These are phyloP conservation scores for Hymenoscyphus scutula DNA, from an alignment of 2,329 filamentous ascomycete species.

Conservation along the genomic window DNA sequence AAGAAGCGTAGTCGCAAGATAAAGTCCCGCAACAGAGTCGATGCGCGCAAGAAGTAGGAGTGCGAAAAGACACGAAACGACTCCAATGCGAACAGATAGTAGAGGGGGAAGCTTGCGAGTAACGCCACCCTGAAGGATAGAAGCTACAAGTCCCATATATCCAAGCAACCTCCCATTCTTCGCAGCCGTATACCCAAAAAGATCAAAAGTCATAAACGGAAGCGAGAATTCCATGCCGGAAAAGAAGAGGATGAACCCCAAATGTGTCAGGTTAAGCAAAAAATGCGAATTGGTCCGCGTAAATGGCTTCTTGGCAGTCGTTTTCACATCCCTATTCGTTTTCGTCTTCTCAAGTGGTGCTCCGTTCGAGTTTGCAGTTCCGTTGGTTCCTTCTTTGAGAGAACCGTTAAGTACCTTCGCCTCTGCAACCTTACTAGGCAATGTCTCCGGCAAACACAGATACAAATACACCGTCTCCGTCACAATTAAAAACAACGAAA, in stretches of 20 bases:
- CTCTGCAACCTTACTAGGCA: conserved; percentile 55
- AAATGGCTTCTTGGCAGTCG: conserved; percentile 25
- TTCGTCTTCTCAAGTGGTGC: conserved; percentile 13
- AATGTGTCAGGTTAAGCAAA: conserved; percentile 80
- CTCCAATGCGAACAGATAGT: conserved; percentile 73
- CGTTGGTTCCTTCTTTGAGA: conserved; percentile 25
- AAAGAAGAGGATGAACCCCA: conserved; percentile 93
- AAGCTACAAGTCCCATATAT: conserved; percentile 87
- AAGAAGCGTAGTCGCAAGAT: conserved; percentile 77
- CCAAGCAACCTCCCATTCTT: conserved; percentile 85
- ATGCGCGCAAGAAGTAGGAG: conserved; percentile 78
- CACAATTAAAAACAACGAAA: conserved; percentile 81
- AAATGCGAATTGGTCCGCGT: conserved; percentile 72
- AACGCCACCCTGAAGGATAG: conserved; percentile 88
- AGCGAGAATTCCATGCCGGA: conserved; percentile 97
- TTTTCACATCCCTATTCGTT: conserved; percentile 28
- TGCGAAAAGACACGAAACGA: conserved; percentile 71
- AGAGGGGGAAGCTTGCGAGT: conserved; percentile 82
- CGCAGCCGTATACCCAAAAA: conserved; percentile 78
- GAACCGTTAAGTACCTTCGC: conserved; percentile 23
- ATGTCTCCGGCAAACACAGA: conserved; percentile 79
- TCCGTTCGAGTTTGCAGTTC: conserved; percentile 23
- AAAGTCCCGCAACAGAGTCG: conserved; percentile 66
- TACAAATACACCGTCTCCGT: conserved; percentile 88
- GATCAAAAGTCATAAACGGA: conserved; percentile 94